Evolutionary conservation across 1,139 yeast genomes (phyloP).

Genomic region (Sugiyamaella grinbergsii): DNA sequence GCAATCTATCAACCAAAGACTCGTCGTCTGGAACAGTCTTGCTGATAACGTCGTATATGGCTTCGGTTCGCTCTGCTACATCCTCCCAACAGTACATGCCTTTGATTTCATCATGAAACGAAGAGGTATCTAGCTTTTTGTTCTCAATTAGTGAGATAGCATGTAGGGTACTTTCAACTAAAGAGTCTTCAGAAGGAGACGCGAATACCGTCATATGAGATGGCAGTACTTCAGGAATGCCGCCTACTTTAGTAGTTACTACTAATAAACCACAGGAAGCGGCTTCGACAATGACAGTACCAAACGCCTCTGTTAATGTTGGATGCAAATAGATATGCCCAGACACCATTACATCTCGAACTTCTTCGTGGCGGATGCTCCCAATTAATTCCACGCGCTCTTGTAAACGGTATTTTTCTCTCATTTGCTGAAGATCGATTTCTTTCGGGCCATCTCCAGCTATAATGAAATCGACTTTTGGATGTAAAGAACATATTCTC

Average conservation of each 20-base stretch:
- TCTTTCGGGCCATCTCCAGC: conserved; percentile 99
- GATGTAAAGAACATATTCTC: conserved; percentile 64
- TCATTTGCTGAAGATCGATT: conserved; percentile 91
- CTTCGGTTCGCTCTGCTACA: conserved; percentile 82
- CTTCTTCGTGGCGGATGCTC: conserved; percentile 87
- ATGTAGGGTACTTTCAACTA: conserved; percentile 65
- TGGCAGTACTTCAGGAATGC: conserved; percentile 96
- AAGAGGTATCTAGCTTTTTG: conserved; percentile 65
- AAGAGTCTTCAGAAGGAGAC: conserved; percentile 77
- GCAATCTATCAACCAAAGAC: conserved; percentile 55
- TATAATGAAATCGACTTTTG: conserved; percentile 72
- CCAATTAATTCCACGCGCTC: conserved; percentile 87
- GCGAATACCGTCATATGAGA: conserved; percentile 92
- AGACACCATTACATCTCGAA: conserved; percentile 85
- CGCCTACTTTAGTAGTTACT: conserved; percentile 96
- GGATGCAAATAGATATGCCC: conserved; percentile 96
- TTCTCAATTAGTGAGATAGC: conserved; percentile 64
- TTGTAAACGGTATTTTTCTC: conserved; percentile 82
- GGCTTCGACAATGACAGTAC: conserved; percentile 96
- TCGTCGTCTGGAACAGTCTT: conserved; percentile 47
- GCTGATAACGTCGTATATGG: conserved; percentile 64
- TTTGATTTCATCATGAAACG: conserved; percentile 75
- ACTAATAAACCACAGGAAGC: conserved; percentile 94
- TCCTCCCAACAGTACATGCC: conserved; percentile 92
- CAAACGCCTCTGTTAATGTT: conserved; percentile 95